Evolutionary conservation across 2,329 filamentous ascomycete species (phyloP), one percentile per base, ranked within the genome.

Genomic region (Amphichorda felina): DNA sequence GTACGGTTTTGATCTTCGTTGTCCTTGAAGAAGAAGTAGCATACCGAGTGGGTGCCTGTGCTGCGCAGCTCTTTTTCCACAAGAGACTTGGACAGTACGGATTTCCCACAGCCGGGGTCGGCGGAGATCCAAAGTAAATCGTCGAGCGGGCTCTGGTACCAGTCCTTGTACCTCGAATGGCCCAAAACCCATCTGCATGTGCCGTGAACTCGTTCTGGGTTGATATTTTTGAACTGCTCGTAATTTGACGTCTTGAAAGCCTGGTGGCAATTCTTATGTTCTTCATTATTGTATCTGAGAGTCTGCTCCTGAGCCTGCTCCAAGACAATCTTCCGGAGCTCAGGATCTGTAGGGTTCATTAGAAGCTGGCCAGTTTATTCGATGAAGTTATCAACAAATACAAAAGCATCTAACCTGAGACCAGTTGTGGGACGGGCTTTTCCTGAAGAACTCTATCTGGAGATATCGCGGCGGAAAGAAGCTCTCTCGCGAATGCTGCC

Each of bases 81-180:
- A 1, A 66, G 39, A 24, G 51, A 48, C 38, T 44, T 59, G 10
- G 55, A 48, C 2, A 66, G 41, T 7, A 65, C 61, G 0, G 63
- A 64, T 40, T 66, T 65, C 8, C 61, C 61, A 29, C 57, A 63
- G 0, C 61, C 62, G 3, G 61, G 62, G 35, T 63, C 54, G 8
- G 60, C 61, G 18, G 61, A 62, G 2, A 63, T 51, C 50, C 50
- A 60, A 16, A 63, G 51, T 15, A 61, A 45, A 37, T 48, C 42
- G 26, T 49, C 40, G 4, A 21, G 7, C 1, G 7, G 2, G 24
- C 36, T 50, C 4, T 45, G 15, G 24, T 10, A 39, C 56, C 52
- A 60, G 8, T 38, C 21, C 2, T 26, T 35, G 37, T 50, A 59
- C 25, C 44, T 28, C 7, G 40, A 3, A 31, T 54, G 48, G n/a